Conservation (phyloP, 495 filamentous ascomycete species). For the Tuber melanosporum region DNA sequence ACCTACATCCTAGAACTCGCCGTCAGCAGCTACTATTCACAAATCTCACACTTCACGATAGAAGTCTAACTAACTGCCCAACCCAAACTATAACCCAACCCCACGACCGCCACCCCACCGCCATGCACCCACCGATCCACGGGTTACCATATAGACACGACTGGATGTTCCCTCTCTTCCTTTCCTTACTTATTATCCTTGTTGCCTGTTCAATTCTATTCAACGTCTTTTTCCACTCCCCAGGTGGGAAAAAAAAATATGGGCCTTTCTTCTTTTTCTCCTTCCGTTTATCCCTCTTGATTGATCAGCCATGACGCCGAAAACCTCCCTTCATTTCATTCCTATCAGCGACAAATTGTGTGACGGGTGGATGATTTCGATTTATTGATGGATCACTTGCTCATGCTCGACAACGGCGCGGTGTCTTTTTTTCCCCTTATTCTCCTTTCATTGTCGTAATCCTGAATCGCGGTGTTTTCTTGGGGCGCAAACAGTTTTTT, state of each 20-base stretch:
- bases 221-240: background rate
- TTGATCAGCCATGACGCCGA: background rate
- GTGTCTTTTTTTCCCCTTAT: background rate
- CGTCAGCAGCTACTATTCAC: constrained; percentile 61
- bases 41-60: constrained; percentile 62
- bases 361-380: background rate
- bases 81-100: background rate
- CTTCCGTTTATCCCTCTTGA: background rate
- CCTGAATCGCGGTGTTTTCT: background rate
- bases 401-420: background rate
- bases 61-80: constrained; percentile 49
- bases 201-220: background rate
- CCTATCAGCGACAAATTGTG: background rate
- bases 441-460: background rate
- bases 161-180: background rate
- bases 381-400: background rate
- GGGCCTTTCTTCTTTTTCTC: background rate
- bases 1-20: constrained; percentile 59
- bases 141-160: background rate
- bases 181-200: background rate
- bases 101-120: background rate
- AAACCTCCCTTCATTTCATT: background rate
- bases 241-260: constrained; percentile 1
- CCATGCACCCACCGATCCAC: background rate
- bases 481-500: background rate